Evolutionary conservation across 2,329 filamentous ascomycete genomes (phyloP), one percentile per base, ranked within the genome.

Genomic region (Colletotrichum simmondsii): DNA sequence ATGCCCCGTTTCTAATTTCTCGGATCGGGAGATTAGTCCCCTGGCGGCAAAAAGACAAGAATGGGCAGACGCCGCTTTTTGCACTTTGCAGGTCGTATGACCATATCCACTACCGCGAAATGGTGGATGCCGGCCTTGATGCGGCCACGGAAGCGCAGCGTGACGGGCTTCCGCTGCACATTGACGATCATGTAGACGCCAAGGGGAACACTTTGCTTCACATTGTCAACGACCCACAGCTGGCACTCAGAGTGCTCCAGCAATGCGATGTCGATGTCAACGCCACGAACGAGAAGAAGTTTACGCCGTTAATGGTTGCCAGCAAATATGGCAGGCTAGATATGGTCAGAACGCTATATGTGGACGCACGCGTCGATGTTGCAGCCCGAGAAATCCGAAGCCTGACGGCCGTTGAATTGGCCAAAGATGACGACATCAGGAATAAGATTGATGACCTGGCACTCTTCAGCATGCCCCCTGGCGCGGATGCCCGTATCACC

Each of bases 311-410:
- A 69, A 99, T 99, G 97, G 93, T 99, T 74, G 96, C 96, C 8
- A 98, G 96, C 88, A 99, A 99, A 81, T 99, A 98, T 79, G 97
- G 97, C 42, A 91, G 97, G 74, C 93, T 97, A 66, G 97, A 98
- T 77, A 94, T 98, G 87, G 96, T 99, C 22, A 89, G 95, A 71
- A 92, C 92, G 11, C 87, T 99, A 6, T 98, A 97, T 81, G 90
- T 92, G 54, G 97, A 99, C 80, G 90, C 94, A 28, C 88, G 97
- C 77, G 95, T 98, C 5, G 97, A 99, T 79, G 84, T 96, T 16
- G 91, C 93, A 54, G 91, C 95, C 35, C 94, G 93, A 81, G 97
- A 99, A 80, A 84, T 94, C 19, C 91, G 97, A 72, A 97, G 97
- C 0, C 87, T 99, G 77, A 98, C 96, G 8, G 97, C 97, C 8